phyloP scores from a whole-genome alignment of 805 yeast genomes.

The Wickerhamiella lipophila region DNA sequence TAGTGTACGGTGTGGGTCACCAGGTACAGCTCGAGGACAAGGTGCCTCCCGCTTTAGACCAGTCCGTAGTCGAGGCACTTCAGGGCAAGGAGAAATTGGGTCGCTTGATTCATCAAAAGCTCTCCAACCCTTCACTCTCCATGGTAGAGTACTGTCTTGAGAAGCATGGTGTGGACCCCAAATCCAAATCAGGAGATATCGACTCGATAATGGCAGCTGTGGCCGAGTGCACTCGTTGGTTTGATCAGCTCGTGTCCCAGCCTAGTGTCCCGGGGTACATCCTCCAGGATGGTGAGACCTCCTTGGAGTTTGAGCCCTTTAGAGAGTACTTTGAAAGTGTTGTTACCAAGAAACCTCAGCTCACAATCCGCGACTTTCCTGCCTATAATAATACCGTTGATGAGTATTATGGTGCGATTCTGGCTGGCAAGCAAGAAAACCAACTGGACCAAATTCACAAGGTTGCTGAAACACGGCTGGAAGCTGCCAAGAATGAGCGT shows the following conservation, averaged over 20 bases:
- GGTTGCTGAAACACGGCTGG: slow-evolving; percentile 61
- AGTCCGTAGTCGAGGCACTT: slow-evolving; percentile 24
- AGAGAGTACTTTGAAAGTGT: slow-evolving; percentile 29
- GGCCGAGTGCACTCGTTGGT: slow-evolving; percentile 26
- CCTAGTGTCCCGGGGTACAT: slow-evolving; percentile 16
- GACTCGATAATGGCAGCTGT: slow-evolving; percentile 20
- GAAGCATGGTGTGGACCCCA: slow-evolving; percentile 37
- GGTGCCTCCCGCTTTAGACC: slow-evolving; percentile 43
- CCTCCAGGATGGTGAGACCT: slow-evolving; percentile 15
- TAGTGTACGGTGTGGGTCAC: slow-evolving; percentile 59
- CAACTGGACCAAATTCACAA: slow-evolving; percentile 45
- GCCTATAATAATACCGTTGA: slow-evolving; percentile 80
- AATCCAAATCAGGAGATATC: slow-evolving; percentile 26
- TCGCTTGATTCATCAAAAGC: slow-evolving; percentile 52
- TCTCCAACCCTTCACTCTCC: slow-evolving; percentile 68
- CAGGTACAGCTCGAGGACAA: slow-evolving; percentile 21
- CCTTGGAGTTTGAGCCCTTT: slow-evolving; percentile 24
- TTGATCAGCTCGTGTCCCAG: slow-evolving; percentile 14
- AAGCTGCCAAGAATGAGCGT: slow-evolving; percentile 64
- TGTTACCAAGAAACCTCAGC: slow-evolving; percentile 28
- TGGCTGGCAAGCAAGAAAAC: slow-evolving; percentile 63
- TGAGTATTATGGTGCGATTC: slow-evolving; percentile 69
- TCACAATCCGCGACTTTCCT: slow-evolving; percentile 26
- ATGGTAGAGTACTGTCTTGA: slow-evolving; percentile 49
- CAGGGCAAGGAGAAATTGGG: slow-evolving; percentile 33